Base-by-base conservation (phyloP, 148 eudicot genomes). In the Heliosperma pusillum region DNA sequence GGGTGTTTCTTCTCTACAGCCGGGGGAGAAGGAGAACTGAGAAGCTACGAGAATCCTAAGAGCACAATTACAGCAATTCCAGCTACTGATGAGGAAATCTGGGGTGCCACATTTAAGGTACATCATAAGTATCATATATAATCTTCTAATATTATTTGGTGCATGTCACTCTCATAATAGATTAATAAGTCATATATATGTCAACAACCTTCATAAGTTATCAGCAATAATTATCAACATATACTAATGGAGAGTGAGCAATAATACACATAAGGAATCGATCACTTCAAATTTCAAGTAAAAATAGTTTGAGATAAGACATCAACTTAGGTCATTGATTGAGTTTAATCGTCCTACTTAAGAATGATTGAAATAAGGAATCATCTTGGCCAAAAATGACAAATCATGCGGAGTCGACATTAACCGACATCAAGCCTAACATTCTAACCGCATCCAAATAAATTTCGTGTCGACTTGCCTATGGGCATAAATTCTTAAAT, bases 21-120 rank as follows among this genome's bases (percentile, higher is more conserved):
- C 11, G 71, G 79, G 27, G 98, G 98, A 16, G 71, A 80, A 27
- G 98, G 98, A 65, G 97, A 78, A 73, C 75, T 94, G 79, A 88
- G 85, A 86, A 83, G 98, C 85, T 94, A 85, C 62, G 98, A 94
- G 82, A 88, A 94, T 78, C 98, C 98, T 29, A 94, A 91, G 74
- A 90, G 85, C 89, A 94, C 88, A 85, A 85, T 94, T 72, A 94
- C 98, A 15, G 98, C 97, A 74, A 77, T 91, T 83, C 96, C 97
- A 9, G 96, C 91, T 1, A 83, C 89, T 45, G 98, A 94, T 70
- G 98, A 94, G 70, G 98, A 94, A 56, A 91, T 94, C 20, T 94
- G 98, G 96, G 98, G 98, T 12, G 98, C 98, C 21, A 94, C 93
- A 58, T 93, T 87, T 82, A 88, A 89, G 97, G 98, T 93, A 90